Evolutionary conservation across 2,329 filamentous ascomycete genomes (phyloP).

Genomic region (Colletotrichum tofieldiae): DNA sequence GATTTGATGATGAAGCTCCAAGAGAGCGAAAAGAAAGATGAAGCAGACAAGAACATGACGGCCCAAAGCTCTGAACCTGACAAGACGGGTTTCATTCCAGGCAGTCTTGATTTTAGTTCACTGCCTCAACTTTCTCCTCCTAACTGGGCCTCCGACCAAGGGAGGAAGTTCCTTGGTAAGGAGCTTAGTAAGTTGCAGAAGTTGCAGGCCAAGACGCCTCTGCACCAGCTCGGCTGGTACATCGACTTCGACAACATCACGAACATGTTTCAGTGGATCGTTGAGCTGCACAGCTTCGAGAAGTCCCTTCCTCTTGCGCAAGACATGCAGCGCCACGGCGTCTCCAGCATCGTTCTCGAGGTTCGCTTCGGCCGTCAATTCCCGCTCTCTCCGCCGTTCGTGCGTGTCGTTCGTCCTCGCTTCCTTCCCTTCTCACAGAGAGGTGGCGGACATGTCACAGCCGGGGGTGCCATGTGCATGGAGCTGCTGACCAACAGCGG

Average conservation of each 20-base stretch:
- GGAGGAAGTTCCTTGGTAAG: conserved; percentile 74
- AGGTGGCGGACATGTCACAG: conserved; percentile 89
- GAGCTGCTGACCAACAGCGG: conserved; percentile 87
- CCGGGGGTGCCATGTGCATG: conserved; percentile 88
- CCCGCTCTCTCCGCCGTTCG: conserved; percentile 86
- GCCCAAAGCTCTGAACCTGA: conserved; percentile 26
- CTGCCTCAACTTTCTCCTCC: conserved; percentile 78
- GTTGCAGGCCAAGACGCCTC: conserved; percentile 72
- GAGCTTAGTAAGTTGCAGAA: conserved; percentile 77
- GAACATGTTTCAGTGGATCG: conserved; percentile 92
- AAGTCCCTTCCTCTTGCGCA: conserved; percentile 75
- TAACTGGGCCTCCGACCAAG: conserved; percentile 73
- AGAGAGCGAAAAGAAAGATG: background rate
- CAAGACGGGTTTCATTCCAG: conserved; percentile 73
- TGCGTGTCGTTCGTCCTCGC: conserved; percentile 85
- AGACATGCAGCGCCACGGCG: conserved; percentile 77
- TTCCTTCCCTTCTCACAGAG: conserved; percentile 81
- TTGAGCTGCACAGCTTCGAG: conserved; percentile 90
- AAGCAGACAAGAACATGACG: background rate
- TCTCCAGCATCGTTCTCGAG: conserved; percentile 83
- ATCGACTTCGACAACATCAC: conserved; percentile 77
- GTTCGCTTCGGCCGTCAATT: conserved; percentile 84
- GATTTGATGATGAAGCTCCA: conserved; percentile 46
- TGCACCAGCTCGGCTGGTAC: conserved; percentile 86
- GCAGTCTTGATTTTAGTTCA: conserved; percentile 72